Evolutionary conservation across 495 filamentous ascomycete genomes (phyloP), one percentile per base, ranked within the genome.

Genomic region (Glonium stellatum): DNA sequence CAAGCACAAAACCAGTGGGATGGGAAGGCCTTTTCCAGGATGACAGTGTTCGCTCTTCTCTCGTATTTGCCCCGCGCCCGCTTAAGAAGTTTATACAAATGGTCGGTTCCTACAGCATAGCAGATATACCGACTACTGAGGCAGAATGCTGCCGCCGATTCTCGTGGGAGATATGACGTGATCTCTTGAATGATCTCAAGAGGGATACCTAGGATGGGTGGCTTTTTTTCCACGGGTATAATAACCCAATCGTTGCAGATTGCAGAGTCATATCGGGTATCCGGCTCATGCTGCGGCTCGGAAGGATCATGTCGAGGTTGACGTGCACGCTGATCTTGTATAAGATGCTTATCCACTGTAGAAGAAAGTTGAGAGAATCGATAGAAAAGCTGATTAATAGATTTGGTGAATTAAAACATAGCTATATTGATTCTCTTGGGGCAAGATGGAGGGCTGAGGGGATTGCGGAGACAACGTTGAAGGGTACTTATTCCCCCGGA

Each of bases 1-100:
- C 58, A 65, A 11, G 58, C 54, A 36, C 63, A 65, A 58, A 61
- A 61, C 58, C 58, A 65, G 54, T 61, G 54, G 4, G 47, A 48
- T 5, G 58, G 54, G 31, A 65, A 65, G 1, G 63, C 63, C 19
- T 58, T 53, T 36, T 65, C 63, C 3, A 65, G 58, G 34, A 65
- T 56, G 36, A 57, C 58, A 31, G 51, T 61, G 49, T 65, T 65
- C 47, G 57, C 54, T 11, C 63, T 51, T 9, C 35, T 37, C 21
- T 65, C 52, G 36, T 52, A 47, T 22, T 50, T 60, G 36, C 23
- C 25, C 12, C 9, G 2, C 13, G 55, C 25, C 6, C 15, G 23
- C 12, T 27, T 11, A 18, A 65, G 54, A 34, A 48, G 54, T 4
- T 44, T 55, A 21, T 11, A 10, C 0, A 65, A 58, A 15, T 48